Evolutionary conservation across 2,329 filamentous ascomycete genomes (phyloP), one percentile per base, ranked within the genome.

Genomic region (Trichoderma sp.): DNA sequence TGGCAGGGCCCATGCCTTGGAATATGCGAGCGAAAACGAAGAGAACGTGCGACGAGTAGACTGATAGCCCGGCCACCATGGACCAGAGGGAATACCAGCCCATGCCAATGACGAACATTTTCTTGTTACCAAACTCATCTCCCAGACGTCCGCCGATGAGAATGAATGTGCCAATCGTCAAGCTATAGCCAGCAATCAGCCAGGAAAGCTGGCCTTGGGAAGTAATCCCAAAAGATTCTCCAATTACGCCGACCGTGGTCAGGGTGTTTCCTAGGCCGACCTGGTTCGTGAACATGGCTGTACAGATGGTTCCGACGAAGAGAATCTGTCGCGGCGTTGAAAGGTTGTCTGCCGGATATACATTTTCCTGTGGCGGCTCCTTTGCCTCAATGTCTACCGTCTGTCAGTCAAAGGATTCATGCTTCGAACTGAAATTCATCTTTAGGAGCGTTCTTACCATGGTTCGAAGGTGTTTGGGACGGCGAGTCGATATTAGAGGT

Each of bases 1-100:
- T 81, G 0, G 89, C 88, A 0, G 88, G 87, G 0, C 90, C 90
- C 21, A 90, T 83, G 0, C 88, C 87, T 71, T 89, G 87, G 3
- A 89, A 75, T 0, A 84, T 85, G 6, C 87, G 81, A n/a, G 82
- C 81, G 43, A 84, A 79, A 70, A 85, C 81, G 72, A 87, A 87
- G 14, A 86, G 77, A 1, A 81, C 77, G 65, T 76, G 77, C 65
- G 76, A 77, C 5, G 80, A 80, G 68, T 82, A 83, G 59, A 75
- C 74, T 1, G 77, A 75, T 0, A 81, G 68, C 0, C 86, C 87
- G 4, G 81, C 81, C 1, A 86, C 71, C 16, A 87, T 74, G 1
- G 84, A 84, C 82, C 85, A 89, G 5, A 85, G 52, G 0, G 83
- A 80, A 49, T 87, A 86, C 86, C 87, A 89, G 19, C 79, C 67